These are phyloP conservation scores for Niebla homalea DNA, from an alignment of 495 filamentous ascomycete genomes.

Conservation along the genomic window DNA sequence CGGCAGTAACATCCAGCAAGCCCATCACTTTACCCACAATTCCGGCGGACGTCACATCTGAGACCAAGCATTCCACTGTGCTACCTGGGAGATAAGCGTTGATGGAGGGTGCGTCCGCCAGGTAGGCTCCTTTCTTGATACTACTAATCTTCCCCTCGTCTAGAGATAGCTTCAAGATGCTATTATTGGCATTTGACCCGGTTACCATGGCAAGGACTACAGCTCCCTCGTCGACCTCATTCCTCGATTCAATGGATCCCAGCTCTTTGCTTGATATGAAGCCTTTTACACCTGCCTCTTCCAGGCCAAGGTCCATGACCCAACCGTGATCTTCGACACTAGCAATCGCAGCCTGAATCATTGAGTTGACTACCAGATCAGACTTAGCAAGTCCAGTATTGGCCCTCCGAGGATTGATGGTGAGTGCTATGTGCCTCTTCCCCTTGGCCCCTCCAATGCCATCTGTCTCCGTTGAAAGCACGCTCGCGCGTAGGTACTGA, in stretches of 20 bases:
- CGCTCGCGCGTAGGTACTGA: constrained; percentile 78
- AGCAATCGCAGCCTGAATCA: constrained; percentile 71
- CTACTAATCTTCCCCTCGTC: constrained; percentile 51
- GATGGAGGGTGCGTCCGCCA: constrained; percentile 69
- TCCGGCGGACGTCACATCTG: constrained; percentile 48
- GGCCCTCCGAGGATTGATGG: constrained; percentile 57
- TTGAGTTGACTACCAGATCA: constrained; percentile 56
- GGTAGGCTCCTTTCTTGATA: constrained; percentile 54
- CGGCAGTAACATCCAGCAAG: constrained; percentile 73
- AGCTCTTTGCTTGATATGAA: constrained; percentile 88
- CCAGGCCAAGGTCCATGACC: constrained; percentile 80
- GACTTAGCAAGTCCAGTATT: constrained; percentile 60
- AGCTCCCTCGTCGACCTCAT: constrained; percentile 58
- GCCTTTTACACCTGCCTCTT: constrained; percentile 50
- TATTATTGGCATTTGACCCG: constrained; percentile 61
- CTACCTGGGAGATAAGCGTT: constrained; percentile 83
- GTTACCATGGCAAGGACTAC: constrained; percentile 75
- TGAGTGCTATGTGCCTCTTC: constrained; percentile 73
- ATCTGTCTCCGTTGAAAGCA: constrained; percentile 50
- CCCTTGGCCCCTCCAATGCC: constrained; percentile 41
- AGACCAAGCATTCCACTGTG: constrained; percentile 71
- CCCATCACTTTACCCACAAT: constrained; percentile 84
- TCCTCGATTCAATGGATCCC: constrained; percentile 40
- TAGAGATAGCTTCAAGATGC: constrained; percentile 74
- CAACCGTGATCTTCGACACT: constrained; percentile 93